Conservation (phyloP, 2,329 filamentous ascomycete species). For the Paecilomyces dactylethromorphus region DNA sequence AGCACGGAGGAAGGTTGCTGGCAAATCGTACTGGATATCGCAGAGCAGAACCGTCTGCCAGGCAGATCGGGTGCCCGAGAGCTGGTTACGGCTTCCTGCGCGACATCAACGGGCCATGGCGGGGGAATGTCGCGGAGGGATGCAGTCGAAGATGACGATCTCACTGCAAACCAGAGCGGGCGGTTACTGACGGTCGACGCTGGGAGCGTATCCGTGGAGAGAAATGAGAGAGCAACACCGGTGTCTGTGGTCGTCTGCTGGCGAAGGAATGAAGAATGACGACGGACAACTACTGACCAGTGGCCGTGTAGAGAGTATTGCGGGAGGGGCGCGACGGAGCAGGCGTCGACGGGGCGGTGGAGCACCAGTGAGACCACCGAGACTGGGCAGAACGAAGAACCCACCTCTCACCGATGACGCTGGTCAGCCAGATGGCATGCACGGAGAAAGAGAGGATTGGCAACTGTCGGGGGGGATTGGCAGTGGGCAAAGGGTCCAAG, state of each 20-base stretch:
- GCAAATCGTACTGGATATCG: slow-evolving; percentile 10
- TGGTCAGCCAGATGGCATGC: neutral
- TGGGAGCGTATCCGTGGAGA: neutral
- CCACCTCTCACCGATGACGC: neutral
- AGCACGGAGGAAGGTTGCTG: neutral
- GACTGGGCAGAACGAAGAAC: neutral
- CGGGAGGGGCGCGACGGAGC: neutral
- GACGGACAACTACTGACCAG: neutral
- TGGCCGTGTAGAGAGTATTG: neutral
- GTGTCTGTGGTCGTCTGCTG: neutral
- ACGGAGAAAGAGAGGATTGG: neutral
- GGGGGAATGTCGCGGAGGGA: slow-evolving; percentile 7
- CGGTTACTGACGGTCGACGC: neutral
- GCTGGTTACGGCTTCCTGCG: slow-evolving; percentile 35
- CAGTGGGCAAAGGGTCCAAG: neutral
- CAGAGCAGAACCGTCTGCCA: slow-evolving; percentile 36
- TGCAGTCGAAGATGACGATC: slow-evolving; percentile 1
- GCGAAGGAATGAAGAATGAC: neutral
- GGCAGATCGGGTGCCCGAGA: slow-evolving; percentile 38
- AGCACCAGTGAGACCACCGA: neutral
- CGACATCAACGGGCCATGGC: slow-evolving; percentile 34
- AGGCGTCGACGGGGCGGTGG: slow-evolving; percentile 1
- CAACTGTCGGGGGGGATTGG: neutral
- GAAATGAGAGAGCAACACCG: neutral
- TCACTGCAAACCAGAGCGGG: neutral